Evolutionary conservation across 2,329 filamentous ascomycete genomes (phyloP).

Genomic region (Paracamarosporium sp.): DNA sequence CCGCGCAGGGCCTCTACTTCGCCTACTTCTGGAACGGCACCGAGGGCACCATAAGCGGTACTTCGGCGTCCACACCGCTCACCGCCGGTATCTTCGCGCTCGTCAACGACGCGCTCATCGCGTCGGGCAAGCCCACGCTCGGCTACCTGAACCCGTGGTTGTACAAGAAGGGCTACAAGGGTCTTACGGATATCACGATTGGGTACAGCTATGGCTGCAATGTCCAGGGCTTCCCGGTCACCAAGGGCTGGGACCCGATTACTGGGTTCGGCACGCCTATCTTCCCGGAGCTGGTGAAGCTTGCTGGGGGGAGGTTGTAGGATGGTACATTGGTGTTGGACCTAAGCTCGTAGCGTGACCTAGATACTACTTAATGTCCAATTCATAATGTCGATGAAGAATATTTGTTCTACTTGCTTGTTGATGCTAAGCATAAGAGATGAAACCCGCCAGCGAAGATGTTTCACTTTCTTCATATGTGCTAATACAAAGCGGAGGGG

Average conservation of each 20-base stretch:
- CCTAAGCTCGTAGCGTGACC: not conserved
- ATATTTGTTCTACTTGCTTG: too few species aligned
- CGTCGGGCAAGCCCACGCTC: constrained; percentile 56
- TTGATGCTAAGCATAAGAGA: too few species aligned
- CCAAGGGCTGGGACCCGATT: constrained; percentile 46
- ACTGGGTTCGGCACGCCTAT: constrained; percentile 45
- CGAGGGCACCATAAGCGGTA: constrained; percentile 54
- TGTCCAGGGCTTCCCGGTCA: constrained; percentile 43
- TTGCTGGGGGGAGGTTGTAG: constrained; percentile 24
- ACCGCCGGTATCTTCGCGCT: constrained; percentile 66
- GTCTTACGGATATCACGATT: constrained; percentile 56
- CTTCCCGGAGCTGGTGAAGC: constrained; percentile 37
- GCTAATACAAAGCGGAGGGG: too few species aligned
- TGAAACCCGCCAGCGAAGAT: too few species aligned
- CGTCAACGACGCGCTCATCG: constrained; percentile 67
- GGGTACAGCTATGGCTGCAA: constrained; percentile 49
- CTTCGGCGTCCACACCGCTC: constrained; percentile 63
- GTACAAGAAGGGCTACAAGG: constrained; percentile 57
- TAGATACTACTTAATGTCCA: not conserved
- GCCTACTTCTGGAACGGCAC: constrained; percentile 51
- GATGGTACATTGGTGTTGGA: not conserved
- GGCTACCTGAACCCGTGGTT: constrained; percentile 69
- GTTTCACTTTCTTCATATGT: too few species aligned
- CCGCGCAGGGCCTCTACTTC: constrained; percentile 63
- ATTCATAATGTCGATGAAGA: not conserved